phyloP scores from a whole-genome alignment of 1,284 basidiomycete species.

The Thelephora terrestris region DNA sequence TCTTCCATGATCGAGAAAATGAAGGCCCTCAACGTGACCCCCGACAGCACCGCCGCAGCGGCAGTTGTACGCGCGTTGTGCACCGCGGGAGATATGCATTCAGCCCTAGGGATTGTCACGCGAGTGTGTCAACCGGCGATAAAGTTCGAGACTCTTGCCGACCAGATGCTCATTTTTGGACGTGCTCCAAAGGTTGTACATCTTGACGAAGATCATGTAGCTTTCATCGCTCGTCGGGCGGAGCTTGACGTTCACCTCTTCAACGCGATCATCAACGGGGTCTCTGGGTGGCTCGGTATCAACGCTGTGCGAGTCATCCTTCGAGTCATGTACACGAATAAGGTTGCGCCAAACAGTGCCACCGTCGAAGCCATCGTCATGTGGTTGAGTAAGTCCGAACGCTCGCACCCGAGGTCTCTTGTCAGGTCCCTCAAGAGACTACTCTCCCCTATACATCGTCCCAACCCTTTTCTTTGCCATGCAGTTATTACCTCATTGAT shows the following conservation, averaged over 20 bases:
- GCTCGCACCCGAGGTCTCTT: conserved; percentile 33
- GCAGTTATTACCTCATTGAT: conserved; percentile 32
- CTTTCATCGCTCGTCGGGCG: conserved; percentile 7
- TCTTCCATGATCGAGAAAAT: conserved; percentile 39
- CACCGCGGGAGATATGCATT: conserved; percentile 30
- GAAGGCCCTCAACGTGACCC: conserved; percentile 29
- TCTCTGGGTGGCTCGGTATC: conserved; percentile 38
- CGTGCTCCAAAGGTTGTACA: background rate
- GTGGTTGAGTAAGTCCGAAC: conserved; percentile 34
- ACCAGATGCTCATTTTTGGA: conserved; percentile 16
- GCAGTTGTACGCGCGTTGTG: conserved; percentile 49
- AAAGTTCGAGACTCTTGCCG: conserved; percentile 16
- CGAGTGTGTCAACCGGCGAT: conserved; percentile 28
- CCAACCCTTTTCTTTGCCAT: conserved; percentile 36
- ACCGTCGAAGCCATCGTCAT: conserved; percentile 46
- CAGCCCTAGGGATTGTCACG: conserved; percentile 41
- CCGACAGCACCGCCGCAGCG: conserved; percentile 36
- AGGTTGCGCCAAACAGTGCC: conserved; percentile 37
- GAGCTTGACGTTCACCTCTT: conserved; percentile 39
- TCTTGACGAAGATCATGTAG: conserved; percentile 1
- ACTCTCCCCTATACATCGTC: conserved; percentile 18
- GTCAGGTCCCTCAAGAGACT: conserved; percentile 36
- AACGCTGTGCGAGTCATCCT: conserved; percentile 33
- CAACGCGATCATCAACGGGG: conserved; percentile 46
- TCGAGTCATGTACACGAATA: conserved; percentile 40